Evolutionary conservation across 2,329 filamentous ascomycete species (phyloP).

Genomic region (Talaromyces sp.): DNA sequence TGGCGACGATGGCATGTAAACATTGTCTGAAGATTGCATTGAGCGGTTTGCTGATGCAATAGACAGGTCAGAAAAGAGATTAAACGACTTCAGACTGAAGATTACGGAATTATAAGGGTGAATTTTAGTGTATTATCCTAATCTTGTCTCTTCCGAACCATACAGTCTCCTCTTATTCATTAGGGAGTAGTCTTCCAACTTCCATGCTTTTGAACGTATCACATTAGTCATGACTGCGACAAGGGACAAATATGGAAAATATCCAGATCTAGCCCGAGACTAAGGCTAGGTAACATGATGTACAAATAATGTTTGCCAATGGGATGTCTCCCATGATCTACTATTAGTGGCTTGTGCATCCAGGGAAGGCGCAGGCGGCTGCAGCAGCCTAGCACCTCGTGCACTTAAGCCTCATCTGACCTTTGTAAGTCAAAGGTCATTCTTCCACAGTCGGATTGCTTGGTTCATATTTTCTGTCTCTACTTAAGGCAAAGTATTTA

Average conservation of each 20-base stretch:
- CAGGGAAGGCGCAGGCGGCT: constrained; percentile 13
- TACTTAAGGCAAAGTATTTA: too few species aligned
- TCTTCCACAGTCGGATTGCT: not conserved
- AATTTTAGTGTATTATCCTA: not conserved
- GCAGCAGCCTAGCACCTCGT: constrained; percentile 8
- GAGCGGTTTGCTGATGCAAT: not conserved
- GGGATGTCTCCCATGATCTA: not conserved
- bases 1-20: not conserved
- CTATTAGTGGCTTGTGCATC: not conserved
- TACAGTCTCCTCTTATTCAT: not conserved
- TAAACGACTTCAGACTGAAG: not conserved
- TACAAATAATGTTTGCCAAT: not conserved
- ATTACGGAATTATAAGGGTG: too few species aligned
- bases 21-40: not conserved
- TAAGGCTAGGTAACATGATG: not conserved
- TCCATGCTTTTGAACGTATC: not conserved
- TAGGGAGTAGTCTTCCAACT: not conserved
- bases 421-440: constrained; percentile 14
- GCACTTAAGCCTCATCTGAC: constrained; percentile 18
- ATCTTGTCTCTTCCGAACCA: not conserved
- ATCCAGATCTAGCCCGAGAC: not conserved
- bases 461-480: not conserved
- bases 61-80: not conserved
- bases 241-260: not conserved
- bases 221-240: not conserved